Base-by-base conservation (phyloP, 2,329 filamentous ascomycete genomes). In the Rhynchosporium secalis region DNA sequence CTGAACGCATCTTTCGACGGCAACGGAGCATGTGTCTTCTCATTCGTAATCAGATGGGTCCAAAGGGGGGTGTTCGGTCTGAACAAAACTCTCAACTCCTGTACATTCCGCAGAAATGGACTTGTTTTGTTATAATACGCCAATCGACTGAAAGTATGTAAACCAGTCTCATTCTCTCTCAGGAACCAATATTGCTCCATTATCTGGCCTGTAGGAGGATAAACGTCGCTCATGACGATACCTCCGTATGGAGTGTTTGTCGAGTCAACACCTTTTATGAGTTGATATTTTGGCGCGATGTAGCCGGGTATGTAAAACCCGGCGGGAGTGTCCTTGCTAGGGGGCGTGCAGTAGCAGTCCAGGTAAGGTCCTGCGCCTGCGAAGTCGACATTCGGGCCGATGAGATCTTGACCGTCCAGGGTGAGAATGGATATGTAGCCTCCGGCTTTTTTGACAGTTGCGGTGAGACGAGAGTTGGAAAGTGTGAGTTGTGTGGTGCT, bases 131-230 rank as follows among this genome's bases (percentile, higher is more conserved):
- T 87, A 71, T 83, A 76, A 66, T 88, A 88, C 0, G 80, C 78
- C 9, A 86, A 72, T n/a, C 84, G 80, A 62, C 79, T 83, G 72
- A 87, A 88, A 0, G 80, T 81, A 68, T 88, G 85, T 41, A 87
- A 71, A 0, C 85, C 85, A 0, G 85, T 87, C 71, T 88, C 85
- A 1, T 81, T 81, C 49, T 86, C 84, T 10, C 82, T 77, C 2
- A 88, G 74, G 67, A 88, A 88, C 83, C 83, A 88, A 72, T 87
- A 88, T 69, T 87, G 85, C 68, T 87, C 80, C 15, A 88, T 75
- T 5, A 81, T 69, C 69, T 87, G 84, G 2, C 84, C 83, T 0
- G 84, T 86, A 0, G 78, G 75, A 0, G 79, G 76, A 68, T 86
- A 87, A 0, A 78, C 81, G 62, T 88, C 83, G 52, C 80, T 82